Conservation (phyloP, 140 eudicot species). For the Stevia rebaudiana region DNA sequence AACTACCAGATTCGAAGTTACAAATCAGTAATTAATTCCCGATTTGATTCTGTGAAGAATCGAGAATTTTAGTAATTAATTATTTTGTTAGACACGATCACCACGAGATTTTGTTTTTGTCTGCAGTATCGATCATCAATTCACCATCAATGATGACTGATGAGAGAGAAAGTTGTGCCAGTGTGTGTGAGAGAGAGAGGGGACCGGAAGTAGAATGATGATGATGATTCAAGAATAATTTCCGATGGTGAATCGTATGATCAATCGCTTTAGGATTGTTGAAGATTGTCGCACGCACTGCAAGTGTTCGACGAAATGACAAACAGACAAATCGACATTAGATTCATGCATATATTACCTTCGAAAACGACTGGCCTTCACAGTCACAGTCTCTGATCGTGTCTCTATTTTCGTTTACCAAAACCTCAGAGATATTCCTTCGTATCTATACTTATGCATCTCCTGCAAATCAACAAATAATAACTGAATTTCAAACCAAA, state of each 20-base stretch:
- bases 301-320: conserved; percentile 30
- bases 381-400: conserved; percentile 14
- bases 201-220: conserved; percentile 18
- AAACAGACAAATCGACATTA: conserved; percentile 30
- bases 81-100: not conserved
- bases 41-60: not conserved
- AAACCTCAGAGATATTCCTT: conserved; percentile 8
- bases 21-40: not conserved
- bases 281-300: conserved; percentile 27
- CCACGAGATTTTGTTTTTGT: conserved; percentile 18
- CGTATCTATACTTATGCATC: not conserved
- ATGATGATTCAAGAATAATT: not conserved
- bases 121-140: conserved; percentile 21
- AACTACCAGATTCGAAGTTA: conserved; percentile 14
- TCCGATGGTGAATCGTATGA: conserved; percentile 17
- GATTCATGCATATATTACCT: conserved; percentile 22
- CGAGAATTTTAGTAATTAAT: not conserved
- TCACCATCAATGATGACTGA: conserved; percentile 18
- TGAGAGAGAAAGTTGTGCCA: conserved; percentile 14
- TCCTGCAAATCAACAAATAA: conserved; percentile 8
- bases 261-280: conserved; percentile 35
- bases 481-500: not conserved
- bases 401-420: conserved; percentile 9
- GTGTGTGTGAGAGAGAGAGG: conserved; percentile 5
- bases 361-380: conserved; percentile 36